Percentiles rank a stretch among this genome's conserved stretches.
phyloP scores from a whole-genome alignment of 2,329 filamentous ascomycete species.

The Achaetomium macrosporum region DNA sequence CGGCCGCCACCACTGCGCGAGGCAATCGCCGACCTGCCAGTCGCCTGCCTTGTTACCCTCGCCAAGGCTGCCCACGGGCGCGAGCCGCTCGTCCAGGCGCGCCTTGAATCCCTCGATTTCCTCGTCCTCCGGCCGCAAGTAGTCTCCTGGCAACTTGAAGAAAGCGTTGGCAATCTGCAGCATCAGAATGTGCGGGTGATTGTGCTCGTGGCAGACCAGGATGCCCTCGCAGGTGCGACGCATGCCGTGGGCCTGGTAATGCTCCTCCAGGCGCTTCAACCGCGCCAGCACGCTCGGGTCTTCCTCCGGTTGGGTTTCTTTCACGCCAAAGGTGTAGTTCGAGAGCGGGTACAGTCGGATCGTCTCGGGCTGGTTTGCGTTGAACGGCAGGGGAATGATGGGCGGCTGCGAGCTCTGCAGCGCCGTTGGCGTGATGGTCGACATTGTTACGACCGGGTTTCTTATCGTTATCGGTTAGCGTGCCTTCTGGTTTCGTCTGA shows the following conservation, averaged over 20 bases:
- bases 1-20: constrained; percentile 97
- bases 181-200: constrained; percentile 98
- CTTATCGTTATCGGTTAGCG: too few species aligned
- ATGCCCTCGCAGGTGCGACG: constrained; percentile 94
- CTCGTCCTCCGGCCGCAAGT: constrained; percentile 81
- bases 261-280: constrained; percentile 89
- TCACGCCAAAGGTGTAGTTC: constrained; percentile 98
- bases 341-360: constrained; percentile 91
- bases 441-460: constrained; percentile 52
- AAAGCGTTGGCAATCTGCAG: constrained; percentile 98
- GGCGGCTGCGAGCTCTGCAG: constrained; percentile 76
- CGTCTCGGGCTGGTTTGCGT: constrained; percentile 79
- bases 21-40: constrained; percentile 90
- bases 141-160: constrained; percentile 97
- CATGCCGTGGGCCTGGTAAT: constrained; percentile 91
- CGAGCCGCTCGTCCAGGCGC: constrained; percentile 85
- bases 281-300: constrained; percentile 92
- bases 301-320: constrained; percentile 96
- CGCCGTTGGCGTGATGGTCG: constrained; percentile 70
- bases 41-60: constrained; percentile 79
- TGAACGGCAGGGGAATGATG: constrained; percentile 75
- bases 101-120: constrained; percentile 94
- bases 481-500: too few species aligned
- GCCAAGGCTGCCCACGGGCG: constrained; percentile 80
- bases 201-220: constrained; percentile 96